Base-by-base conservation (phyloP, 257 asterid species). In the Rubia yunnanensis region DNA sequence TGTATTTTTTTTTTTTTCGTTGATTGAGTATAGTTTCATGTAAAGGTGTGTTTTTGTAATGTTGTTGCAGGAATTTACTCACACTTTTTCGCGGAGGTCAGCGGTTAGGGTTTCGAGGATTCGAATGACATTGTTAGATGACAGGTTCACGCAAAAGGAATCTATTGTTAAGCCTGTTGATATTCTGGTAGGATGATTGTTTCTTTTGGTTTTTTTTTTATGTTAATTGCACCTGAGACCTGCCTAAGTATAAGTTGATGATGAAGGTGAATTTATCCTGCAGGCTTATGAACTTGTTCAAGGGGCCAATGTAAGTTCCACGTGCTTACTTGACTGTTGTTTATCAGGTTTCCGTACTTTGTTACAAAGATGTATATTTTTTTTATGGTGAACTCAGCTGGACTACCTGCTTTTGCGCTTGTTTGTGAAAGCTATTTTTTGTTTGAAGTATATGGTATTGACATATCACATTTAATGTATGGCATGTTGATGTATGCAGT, bases 281-380 rank as follows among this genome's bases (percentile, higher is more conserved):
- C 92, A 92, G 98, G 98, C 95, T 0, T 92, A 87, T 75, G 95
- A 89, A 67, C 95, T 92, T 77, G 89, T 92, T 61, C 98, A 92
- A 83, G 98, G 98, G 70, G 80, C 88, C 65, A 81, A 89, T 78
- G 98, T 92, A 78, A 84, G 98, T 83, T 63, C 57, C 63, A 5
- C 54, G 67, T 49, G 56, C 54, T 70, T 60, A 15, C 52, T 4
- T 11, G 24, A 23, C 10, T 34, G 13, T 28, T 32, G 36, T 24
- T 13, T 74, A 58, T 26, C 31, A 17, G 70, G 7, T 70, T 38
- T 36, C 63, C 63, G 6, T 52, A 69, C 57, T 53, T n/a, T 62
- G 38, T 63, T 30, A 34, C 59, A 26, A 24, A 32, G 20, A 41
- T 15, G 23, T 17, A n/a, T 8, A 9, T 61, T 27, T 36, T 18